A percentile compares a stretch with the other conserved stretches of the same genome.
phyloP scores from a whole-genome alignment of 495 filamentous ascomycete genomes.

The Haplographium delicatum region DNA sequence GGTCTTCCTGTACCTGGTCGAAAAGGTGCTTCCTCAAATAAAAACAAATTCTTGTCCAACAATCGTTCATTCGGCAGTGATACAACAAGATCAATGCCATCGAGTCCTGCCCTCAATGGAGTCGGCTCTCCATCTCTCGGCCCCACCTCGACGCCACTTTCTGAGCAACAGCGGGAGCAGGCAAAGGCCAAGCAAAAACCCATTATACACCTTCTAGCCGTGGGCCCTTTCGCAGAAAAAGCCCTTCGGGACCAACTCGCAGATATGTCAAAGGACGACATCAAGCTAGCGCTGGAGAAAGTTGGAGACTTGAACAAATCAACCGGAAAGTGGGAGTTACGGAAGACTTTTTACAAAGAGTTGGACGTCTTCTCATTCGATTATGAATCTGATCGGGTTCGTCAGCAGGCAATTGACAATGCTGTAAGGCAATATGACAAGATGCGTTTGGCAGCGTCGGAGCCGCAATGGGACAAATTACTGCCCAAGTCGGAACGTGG shows the following conservation, averaged over 20 bases:
- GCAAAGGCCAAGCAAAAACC: slow-evolving; percentile 50
- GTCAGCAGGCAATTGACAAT: slow-evolving; percentile 75
- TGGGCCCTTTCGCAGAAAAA: slow-evolving; percentile 52
- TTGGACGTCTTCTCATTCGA: slow-evolving; percentile 76
- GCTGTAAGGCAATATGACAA: slow-evolving; percentile 80
- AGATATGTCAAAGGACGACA: slow-evolving; percentile 55
- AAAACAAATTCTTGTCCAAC: slow-evolving; percentile 33
- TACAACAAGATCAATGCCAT: slow-evolving; percentile 53
- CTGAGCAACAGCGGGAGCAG: slow-evolving; percentile 47
- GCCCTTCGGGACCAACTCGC: slow-evolving; percentile 50
- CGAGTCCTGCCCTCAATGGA: slow-evolving; percentile 55
- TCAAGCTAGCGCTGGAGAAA: slow-evolving; percentile 49
- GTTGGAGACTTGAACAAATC: slow-evolving; percentile 49
- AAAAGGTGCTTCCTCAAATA: slow-evolving; percentile 23
- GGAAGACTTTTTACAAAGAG: slow-evolving; percentile 71
- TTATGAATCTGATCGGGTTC: slow-evolving; percentile 61
- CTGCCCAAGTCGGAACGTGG: slow-evolving; percentile 69
- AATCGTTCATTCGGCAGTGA: slow-evolving; percentile 40
- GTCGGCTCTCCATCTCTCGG: slow-evolving; percentile 44
- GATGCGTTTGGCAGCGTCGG: slow-evolving; percentile 62
- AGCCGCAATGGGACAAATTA: slow-evolving; percentile 75
- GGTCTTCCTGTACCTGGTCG: slow-evolving; percentile 26
- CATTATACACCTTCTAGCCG: slow-evolving; percentile 70
- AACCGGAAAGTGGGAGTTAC: slow-evolving; percentile 59
- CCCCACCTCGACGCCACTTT: slow-evolving; percentile 42